A percentile compares a stretch with the other conserved stretches of the same genome.
Evolutionary conservation across 2,329 filamentous ascomycete genomes (phyloP).

Genomic region (Raffaelea albimanens): DNA sequence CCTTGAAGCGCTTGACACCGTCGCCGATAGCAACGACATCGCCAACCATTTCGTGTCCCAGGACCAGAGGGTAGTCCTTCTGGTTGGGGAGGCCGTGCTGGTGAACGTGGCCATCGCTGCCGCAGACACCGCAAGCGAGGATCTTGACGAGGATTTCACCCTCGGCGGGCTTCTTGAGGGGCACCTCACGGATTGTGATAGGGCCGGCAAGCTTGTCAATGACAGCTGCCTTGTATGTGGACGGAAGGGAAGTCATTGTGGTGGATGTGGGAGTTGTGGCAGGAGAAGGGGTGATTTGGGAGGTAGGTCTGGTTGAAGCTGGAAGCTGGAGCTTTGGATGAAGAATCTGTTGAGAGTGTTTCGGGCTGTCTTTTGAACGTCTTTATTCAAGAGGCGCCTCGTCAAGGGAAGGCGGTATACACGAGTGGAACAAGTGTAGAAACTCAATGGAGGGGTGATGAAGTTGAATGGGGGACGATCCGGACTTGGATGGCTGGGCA

Average conservation of each 20-base stretch:
- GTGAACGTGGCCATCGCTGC: conserved; percentile 44
- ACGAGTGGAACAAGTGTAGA: no score
- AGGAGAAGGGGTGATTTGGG: no score
- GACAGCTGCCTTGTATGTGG: conserved; percentile 58
- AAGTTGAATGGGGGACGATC: no score
- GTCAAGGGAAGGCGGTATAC: no score
- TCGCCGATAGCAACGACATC: conserved; percentile 52
- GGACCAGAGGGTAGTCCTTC: conserved; percentile 48
- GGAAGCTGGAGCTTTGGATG: not conserved
- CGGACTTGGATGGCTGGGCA: no score
- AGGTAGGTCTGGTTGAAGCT: not conserved
- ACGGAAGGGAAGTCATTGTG: conserved; percentile 34
- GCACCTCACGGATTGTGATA: conserved; percentile 48
- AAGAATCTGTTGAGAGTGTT: not conserved
- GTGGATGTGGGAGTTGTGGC: no score
- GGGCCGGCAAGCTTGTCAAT: conserved; percentile 42
- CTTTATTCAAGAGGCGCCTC: no score
- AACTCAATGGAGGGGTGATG: no score
- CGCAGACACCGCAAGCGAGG: conserved; percentile 63
- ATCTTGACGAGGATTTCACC: conserved; percentile 62
- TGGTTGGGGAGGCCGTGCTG: conserved; percentile 35
- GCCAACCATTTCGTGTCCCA: conserved; percentile 66
- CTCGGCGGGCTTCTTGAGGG: conserved; percentile 43
- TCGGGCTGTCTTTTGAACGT: not conserved
- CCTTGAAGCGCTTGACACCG: conserved; percentile 45